Evolutionary conservation across 78 protist species (phyloP).

Genomic region (Dictyostelium citrinum): DNA sequence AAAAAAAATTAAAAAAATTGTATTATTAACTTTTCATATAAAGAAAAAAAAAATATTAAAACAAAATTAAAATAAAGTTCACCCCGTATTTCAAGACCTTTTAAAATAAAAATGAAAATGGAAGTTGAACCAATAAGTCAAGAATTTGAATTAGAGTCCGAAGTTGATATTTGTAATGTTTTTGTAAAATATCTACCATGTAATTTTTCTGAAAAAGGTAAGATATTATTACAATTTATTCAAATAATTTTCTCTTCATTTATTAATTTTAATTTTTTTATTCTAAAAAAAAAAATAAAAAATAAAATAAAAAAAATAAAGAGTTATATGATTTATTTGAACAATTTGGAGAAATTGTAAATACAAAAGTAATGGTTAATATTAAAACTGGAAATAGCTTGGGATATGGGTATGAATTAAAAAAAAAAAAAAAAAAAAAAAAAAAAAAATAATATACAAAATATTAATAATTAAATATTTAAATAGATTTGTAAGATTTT

Average conservation of each 20-base stretch:
- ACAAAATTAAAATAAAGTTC: background rate
- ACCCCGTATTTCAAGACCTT: background rate
- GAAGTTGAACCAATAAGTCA: background rate
- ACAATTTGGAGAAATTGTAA: constrained; percentile 41
- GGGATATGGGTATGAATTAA: constrained; percentile 41
- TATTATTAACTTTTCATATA: background rate
- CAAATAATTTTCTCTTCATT: background rate
- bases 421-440: background rate
- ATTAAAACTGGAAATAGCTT: constrained; percentile 55
- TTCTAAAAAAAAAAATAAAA: background rate
- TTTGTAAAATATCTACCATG: constrained; percentile 72
- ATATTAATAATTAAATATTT: background rate
- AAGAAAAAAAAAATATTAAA: background rate
- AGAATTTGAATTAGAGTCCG: background rate
- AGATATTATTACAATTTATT: too few species aligned
- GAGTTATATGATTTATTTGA: constrained; percentile 29
- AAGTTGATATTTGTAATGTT: constrained; percentile 62
- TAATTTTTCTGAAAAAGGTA: constrained; percentile 64
- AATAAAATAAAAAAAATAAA: background rate
- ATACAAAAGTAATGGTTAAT: constrained; percentile 63
- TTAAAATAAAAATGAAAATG: constrained; percentile 16
- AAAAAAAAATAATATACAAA: background rate
- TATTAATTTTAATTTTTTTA: background rate
- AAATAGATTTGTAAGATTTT: constrained; percentile 54
- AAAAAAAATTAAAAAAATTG: background rate